A percentile compares a stretch with the other conserved stretches of the same genome.
These are phyloP conservation scores for Beta vulgaris DNA, from an alignment of 148 eudicot species.

Conservation along the genomic window DNA sequence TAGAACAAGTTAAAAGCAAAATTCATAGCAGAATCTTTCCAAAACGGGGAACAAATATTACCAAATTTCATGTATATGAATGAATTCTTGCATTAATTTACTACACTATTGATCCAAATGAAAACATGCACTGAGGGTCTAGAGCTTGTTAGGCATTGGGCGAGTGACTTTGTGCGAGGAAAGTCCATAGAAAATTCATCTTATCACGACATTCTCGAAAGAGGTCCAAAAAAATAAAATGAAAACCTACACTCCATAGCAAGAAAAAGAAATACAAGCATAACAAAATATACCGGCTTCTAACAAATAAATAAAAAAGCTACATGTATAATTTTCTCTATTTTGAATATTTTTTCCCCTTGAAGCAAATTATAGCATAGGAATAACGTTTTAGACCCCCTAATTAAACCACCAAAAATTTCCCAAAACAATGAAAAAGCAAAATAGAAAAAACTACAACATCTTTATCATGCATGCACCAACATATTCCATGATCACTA, in stretches of 20 bases:
- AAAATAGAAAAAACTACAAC: not conserved
- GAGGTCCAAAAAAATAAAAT: too few relatives aligned
- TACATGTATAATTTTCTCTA: not conserved
- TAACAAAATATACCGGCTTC: not conserved
- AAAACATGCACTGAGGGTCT: too few relatives aligned
- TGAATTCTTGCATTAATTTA: not conserved
- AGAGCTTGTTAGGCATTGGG: too few relatives aligned
- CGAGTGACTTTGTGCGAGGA: too few relatives aligned
- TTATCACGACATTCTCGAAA: too few relatives aligned
- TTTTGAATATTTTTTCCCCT: not conserved
- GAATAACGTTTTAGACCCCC: not conserved
- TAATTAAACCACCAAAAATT: not conserved
- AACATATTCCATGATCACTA: slow-evolving; percentile 27
- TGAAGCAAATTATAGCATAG: not conserved
- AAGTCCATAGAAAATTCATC: too few relatives aligned
- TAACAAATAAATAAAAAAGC: not conserved
- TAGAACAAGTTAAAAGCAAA: not conserved
- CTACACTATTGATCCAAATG: too few relatives aligned
- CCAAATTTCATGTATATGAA: not conserved
- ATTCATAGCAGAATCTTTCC: not conserved
- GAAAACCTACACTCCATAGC: too few relatives aligned
- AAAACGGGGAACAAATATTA: not conserved
- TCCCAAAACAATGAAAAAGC: not conserved
- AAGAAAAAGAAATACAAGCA: not conserved
- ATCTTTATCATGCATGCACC: slow-evolving; percentile 21